Evolutionary conservation across 257 asterid genomes (phyloP).

Genomic region (Leptodermis oblonga): DNA sequence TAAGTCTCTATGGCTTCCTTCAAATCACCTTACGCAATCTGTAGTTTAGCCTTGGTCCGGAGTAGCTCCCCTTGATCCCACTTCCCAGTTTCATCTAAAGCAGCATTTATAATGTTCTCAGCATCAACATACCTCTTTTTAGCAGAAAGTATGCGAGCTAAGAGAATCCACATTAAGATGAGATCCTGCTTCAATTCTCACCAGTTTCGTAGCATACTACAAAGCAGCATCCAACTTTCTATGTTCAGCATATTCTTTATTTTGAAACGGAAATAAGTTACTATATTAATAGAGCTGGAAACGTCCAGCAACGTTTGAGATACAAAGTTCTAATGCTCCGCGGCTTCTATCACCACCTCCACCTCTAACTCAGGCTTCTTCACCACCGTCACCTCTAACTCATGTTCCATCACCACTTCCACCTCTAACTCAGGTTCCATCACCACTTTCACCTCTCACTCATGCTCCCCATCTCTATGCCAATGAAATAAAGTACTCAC

Average conservation of each 20-base stretch:
- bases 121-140: conserved; percentile 69
- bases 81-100: conserved; percentile 82
- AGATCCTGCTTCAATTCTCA: conserved; percentile 67
- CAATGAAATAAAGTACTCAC: too few relatives aligned
- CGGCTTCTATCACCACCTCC: too few relatives aligned
- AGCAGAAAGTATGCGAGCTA: conserved; percentile 88
- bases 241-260: conserved; percentile 88
- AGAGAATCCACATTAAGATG: conserved; percentile 68
- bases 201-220: conserved; percentile 55
- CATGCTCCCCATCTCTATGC: too few relatives aligned
- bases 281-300: too few relatives aligned
- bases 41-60: conserved; percentile 69
- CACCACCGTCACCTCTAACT: too few relatives aligned
- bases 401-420: too few relatives aligned
- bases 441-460: too few relatives aligned
- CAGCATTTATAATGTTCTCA: conserved; percentile 70
- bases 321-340: too few relatives aligned
- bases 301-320: too few relatives aligned
- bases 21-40: conserved; percentile 59
- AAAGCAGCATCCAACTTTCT: conserved; percentile 76
- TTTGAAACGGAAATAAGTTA: too few relatives aligned
- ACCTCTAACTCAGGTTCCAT: too few relatives aligned
- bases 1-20: conserved; percentile 65
- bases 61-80: conserved; percentile 86
- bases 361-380: too few relatives aligned